These are phyloP conservation scores for Kwoniella dendrophila DNA, from an alignment of 768 basidiomycete species.

Conservation along the genomic window DNA sequence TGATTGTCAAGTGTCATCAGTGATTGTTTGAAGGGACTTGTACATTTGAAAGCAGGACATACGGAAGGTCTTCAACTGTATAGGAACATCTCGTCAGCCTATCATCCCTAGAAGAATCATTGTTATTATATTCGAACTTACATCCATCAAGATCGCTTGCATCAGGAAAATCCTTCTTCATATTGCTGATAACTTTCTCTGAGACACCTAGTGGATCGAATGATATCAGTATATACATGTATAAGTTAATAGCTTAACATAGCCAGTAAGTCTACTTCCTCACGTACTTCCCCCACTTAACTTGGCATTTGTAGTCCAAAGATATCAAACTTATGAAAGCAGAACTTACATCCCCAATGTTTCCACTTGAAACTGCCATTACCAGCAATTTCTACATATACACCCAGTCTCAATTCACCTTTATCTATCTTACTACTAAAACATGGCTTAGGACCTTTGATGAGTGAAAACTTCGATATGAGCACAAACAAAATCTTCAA, in stretches of 20 bases:
- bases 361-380: conserved; percentile 74
- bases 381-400: conserved; percentile 73
- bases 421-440: conserved; percentile 73
- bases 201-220: conserved; percentile 57
- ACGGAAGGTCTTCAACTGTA: conserved; percentile 48
- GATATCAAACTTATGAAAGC: background rate
- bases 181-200: conserved; percentile 67
- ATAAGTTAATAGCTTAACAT: background rate
- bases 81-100: conserved; percentile 7
- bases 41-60: background rate
- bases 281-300: background rate
- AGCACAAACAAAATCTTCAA: background rate
- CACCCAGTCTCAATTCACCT: conserved; percentile 72
- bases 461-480: background rate
- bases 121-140: too few relatives aligned
- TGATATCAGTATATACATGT: background rate
- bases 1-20: conserved; percentile 8
- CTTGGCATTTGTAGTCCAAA: background rate
- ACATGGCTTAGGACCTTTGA: conserved; percentile 45
- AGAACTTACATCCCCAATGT: conserved; percentile 78
- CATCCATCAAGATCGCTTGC: conserved; percentile 80
- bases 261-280: background rate
- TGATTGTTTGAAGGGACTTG: background rate
- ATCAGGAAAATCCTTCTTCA: conserved; percentile 66
- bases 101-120: background rate